Conservation (phyloP, 2,329 filamentous ascomycete genomes). For the Fonsecaea monophora region DNA sequence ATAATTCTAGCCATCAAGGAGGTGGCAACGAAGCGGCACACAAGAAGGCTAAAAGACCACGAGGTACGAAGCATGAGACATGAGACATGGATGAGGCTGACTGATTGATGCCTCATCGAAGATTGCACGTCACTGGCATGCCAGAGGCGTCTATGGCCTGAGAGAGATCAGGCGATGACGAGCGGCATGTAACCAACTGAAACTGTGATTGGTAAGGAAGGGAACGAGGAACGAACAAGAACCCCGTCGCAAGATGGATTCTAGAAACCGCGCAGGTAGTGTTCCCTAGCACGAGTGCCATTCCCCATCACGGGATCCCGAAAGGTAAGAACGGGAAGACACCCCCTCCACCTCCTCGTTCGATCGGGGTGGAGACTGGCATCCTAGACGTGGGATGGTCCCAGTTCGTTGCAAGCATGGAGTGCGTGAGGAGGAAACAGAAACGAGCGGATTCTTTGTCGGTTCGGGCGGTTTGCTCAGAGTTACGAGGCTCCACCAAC, state of each 20-base stretch:
- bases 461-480: conserved; percentile 2
- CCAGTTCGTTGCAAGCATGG: background rate
- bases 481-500: conserved; percentile 1
- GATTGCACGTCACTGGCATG: background rate
- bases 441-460: background rate
- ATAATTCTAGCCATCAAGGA: background rate
- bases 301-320: background rate
- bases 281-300: background rate
- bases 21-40: background rate
- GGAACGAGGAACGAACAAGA: background rate
- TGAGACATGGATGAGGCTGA: background rate
- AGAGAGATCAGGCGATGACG: background rate
- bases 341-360: background rate
- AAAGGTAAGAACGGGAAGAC: background rate
- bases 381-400: background rate
- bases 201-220: background rate
- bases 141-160: background rate
- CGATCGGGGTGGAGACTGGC: background rate
- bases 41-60: background rate
- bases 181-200: background rate
- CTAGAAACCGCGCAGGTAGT: background rate
- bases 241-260: background rate
- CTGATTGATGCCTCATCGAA: background rate
- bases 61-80: background rate
- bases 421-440: background rate